Base-by-base conservation (phyloP, 192 early-diverging fungal species). In the Coemansia sp. region DNA sequence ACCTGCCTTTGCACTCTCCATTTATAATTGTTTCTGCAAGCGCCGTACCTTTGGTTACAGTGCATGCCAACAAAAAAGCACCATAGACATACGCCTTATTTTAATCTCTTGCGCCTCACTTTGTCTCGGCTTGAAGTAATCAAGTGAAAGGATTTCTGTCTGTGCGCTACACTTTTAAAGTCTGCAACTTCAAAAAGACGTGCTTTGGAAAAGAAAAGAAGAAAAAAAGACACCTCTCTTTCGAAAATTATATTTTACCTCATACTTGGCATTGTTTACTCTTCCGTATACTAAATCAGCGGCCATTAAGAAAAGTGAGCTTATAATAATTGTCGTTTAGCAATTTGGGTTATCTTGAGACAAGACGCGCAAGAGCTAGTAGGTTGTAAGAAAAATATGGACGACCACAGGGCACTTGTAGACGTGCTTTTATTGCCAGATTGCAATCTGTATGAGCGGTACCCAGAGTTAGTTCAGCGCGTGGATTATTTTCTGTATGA, bases 401-500 rank as follows among this genome's bases (percentile, higher is more conserved):
- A 80, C 72, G 52, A 57, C 24, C 72, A 68, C 55, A 54, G 57
- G n/a, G 67, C 65, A 6, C 51, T 81, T 23, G 70, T 81, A 2
- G 79, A 81, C 67, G 78, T 81, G 57, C 74, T 81, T 59, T 62
- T 81, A 53, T 61, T 76, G 30, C 63, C 73, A 22, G 73, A 81
- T 53, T 81, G 67, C 60, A 75, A 73, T 69, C 56, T 81, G 24
- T 81, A 82, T 69, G 71, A 82, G 68, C 75, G 80, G 64, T 82
- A 72, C 52, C 75, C 75, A 3, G 74, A 73, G 66, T 68, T 76
- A 30, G 72, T 82, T n/a, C 71, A 76, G 59, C 74, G 80, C 1
- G 80, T 82, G 7, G 80, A 82, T 63, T 82, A 82, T 56, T 77
- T 82, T 60, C 36, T 77, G 24, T 69, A 77, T 51, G 65, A 76